Evolutionary conservation across 805 yeast species (phyloP), one percentile per base, ranked within the genome.

Genomic region (Wickerhamiella brachini): DNA sequence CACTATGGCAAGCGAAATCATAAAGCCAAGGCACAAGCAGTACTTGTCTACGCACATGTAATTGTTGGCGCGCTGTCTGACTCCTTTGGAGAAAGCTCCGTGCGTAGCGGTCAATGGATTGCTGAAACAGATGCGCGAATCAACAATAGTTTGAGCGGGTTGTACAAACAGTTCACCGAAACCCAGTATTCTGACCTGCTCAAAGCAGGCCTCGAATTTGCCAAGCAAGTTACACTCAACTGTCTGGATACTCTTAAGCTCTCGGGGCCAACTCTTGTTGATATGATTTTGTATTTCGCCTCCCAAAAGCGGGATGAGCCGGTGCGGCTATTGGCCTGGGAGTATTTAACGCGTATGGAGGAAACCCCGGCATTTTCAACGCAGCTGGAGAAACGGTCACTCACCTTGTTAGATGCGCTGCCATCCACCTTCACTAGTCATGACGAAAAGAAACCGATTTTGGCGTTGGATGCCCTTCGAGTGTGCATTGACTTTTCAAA

Each of bases 1-100:
- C 24, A 48, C 9, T 52, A 54, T 18, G 52, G 49, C 2, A 50
- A 48, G 20, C 53, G 51, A 12, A 60, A 58, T 43, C 52, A 29
- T 34, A n/a, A 41, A 1, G 59, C 46, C 13, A 53, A 53, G 31
- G 44, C 42, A 1, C 23, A 18, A 1, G 61, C 59, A 1, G 8
- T 57, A 2, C 5, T 18, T 5, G 45, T 52, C 20, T 38, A 56
- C 29, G 47, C 21, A 13, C 21, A 29, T 3, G 15, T 49, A 2
- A 4, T 57, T 3, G 26, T 37, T 6, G 52, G 51, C 15, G 26
- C 48, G 5, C 1, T 54, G 13, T 46, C 47, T 10, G 52, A 49
- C 15, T 54, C 9, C 8, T 53, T 7, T 23, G 12, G 6, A 44
- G 53, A 9, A 29, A 49, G 34, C 49, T 13, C 20, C 6, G 34